Evolutionary conservation across 495 filamentous ascomycete genomes (phyloP).

Genomic region (Beverwykella pulmonaria): DNA sequence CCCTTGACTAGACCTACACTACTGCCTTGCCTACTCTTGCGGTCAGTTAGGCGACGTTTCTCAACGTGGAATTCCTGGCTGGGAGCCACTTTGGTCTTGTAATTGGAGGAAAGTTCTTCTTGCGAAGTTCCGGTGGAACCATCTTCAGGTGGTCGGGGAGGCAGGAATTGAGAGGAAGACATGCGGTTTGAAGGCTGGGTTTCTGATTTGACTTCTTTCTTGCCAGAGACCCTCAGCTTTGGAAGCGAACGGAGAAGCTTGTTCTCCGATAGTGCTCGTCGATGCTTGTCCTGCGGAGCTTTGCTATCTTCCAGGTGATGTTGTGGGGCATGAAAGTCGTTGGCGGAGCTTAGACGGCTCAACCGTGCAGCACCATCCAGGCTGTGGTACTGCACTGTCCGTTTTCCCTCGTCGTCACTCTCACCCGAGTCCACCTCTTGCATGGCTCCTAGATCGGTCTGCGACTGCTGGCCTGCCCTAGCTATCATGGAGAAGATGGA

Average conservation of each 20-base stretch:
- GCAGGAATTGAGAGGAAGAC: conserved; percentile 46
- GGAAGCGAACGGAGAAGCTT: conserved; percentile 63
- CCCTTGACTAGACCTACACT: conserved; percentile 44
- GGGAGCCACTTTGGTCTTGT: conserved; percentile 19
- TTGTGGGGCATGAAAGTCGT: conserved; percentile 43
- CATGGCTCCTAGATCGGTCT: conserved; percentile 33
- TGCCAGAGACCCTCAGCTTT: conserved; percentile 51
- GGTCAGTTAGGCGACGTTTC: conserved; percentile 39
- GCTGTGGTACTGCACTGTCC: conserved; percentile 27
- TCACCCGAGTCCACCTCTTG: conserved; percentile 36
- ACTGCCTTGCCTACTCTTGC: conserved; percentile 35
- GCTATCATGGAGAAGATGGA: conserved; percentile 93
- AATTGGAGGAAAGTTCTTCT: conserved; percentile 28
- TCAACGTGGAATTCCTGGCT: conserved; percentile 33
- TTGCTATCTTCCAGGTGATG: conserved; percentile 19
- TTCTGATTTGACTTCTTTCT: conserved; percentile 39
- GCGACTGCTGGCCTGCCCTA: conserved; percentile 63
- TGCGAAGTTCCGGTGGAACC: conserved; percentile 43
- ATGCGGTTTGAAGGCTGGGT: conserved; percentile 33
- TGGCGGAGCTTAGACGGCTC: conserved; percentile 33
- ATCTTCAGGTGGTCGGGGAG: conserved; percentile 38
- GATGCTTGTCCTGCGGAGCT: conserved; percentile 48
- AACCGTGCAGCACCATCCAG: conserved; percentile 32
- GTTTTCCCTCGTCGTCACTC: conserved; percentile 58
- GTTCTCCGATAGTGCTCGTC: conserved; percentile 63